Evolutionary conservation across 495 filamentous ascomycete species (phyloP).

Genomic region (Penicillium steckii): DNA sequence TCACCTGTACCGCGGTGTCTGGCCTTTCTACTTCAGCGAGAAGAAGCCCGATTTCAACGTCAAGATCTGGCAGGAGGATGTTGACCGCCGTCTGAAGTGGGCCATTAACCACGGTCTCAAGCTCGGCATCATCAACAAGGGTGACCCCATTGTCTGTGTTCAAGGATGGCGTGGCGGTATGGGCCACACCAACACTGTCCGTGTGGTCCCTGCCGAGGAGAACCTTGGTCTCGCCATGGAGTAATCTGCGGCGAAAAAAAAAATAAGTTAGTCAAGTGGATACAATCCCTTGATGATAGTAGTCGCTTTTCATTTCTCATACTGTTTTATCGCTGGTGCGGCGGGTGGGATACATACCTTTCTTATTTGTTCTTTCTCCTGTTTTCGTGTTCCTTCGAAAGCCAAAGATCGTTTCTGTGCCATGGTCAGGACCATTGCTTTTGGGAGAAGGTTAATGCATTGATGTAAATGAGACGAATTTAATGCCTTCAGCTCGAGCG

Average conservation of each 20-base stretch:
- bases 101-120: slow-evolving; percentile 80
- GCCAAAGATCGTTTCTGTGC: slow-evolving; percentile 18
- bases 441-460: slow-evolving; percentile 21
- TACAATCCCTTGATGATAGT: slow-evolving; percentile 6
- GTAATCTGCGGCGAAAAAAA: slow-evolving; percentile 24
- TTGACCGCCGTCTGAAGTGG: slow-evolving; percentile 95
- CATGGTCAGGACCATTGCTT: slow-evolving; percentile 25
- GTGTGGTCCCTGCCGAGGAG: slow-evolving; percentile 64
- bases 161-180: slow-evolving; percentile 97
- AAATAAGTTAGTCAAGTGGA: slow-evolving; percentile 14
- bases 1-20: slow-evolving; percentile 96
- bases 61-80: slow-evolving; percentile 92
- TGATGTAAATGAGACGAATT: slow-evolving; percentile 32
- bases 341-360: slow-evolving; percentile 28
- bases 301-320: slow-evolving; percentile 12
- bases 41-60: slow-evolving; percentile 92
- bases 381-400: slow-evolving; percentile 10
- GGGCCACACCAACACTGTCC: slow-evolving; percentile 96
- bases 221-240: slow-evolving; percentile 53
- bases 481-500: slow-evolving; percentile 22
- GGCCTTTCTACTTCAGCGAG: slow-evolving; percentile 93
- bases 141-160: slow-evolving; percentile 87
- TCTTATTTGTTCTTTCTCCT: slow-evolving; percentile 14
- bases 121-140: slow-evolving; percentile 78
- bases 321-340: slow-evolving; percentile 25